Evolutionary conservation across 306 rosid genomes (phyloP).

Genomic region (Citrullus colocynthis): DNA sequence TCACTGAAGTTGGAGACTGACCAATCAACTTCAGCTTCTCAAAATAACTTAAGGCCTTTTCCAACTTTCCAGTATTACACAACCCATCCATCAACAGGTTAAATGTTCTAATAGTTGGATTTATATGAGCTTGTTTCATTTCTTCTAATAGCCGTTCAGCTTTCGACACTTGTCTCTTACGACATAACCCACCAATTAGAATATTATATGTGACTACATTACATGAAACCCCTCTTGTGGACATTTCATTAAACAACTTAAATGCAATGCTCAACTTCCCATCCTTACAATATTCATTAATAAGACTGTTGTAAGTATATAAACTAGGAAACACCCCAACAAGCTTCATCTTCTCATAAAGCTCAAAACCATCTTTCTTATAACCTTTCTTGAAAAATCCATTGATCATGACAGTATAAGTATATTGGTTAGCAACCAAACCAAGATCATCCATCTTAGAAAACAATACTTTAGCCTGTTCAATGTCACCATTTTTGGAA

Average conservation of each 20-base stretch:
- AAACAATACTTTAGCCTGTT: conserved; percentile 47
- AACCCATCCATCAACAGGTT: conserved; percentile 56
- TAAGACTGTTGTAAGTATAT: conserved; percentile 45
- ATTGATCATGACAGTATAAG: conserved; percentile 50
- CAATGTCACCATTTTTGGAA: conserved; percentile 54
- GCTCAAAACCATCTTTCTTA: conserved; percentile 53
- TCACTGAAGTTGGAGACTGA: conserved; percentile 44
- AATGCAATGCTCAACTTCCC: conserved; percentile 35
- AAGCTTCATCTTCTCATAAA: conserved; percentile 45
- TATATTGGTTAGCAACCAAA: conserved; percentile 48
- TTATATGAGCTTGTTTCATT: conserved; percentile 30
- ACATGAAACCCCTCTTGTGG: conserved; percentile 35
- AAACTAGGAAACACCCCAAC: conserved; percentile 37
- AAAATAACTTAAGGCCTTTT: conserved; percentile 41
- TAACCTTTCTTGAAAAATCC: conserved; percentile 63
- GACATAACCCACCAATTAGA: conserved; percentile 47
- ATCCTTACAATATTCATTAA: conserved; percentile 33
- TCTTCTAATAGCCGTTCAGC: conserved; percentile 38
- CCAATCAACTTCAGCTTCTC: conserved; percentile 46
- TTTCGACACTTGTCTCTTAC: conserved; percentile 24
- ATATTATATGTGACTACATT: conserved; percentile 46
- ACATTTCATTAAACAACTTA: conserved; percentile 58
- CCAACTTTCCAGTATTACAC: conserved; percentile 41
- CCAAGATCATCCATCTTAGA: conserved; percentile 38
- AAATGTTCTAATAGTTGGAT: conserved; percentile 47